A percentile compares a stretch with the other conserved stretches of the same genome.
These are phyloP conservation scores for Colletotrichum sp. DNA, from an alignment of 2,329 filamentous ascomycete genomes.

Conservation along the genomic window DNA sequence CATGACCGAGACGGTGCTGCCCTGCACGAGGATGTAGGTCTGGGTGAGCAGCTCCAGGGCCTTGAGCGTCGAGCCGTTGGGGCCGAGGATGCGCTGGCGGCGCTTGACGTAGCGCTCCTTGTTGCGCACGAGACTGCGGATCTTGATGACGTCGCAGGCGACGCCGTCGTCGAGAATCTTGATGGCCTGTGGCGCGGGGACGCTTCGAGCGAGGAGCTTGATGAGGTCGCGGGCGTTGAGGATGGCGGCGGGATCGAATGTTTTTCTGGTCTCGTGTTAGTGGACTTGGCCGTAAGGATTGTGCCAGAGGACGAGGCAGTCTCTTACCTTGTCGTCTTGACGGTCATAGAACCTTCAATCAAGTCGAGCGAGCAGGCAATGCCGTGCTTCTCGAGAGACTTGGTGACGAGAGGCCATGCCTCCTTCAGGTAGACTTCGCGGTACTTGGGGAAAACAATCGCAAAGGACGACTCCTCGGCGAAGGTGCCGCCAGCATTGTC, in stretches of 20 bases:
- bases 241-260: conserved; percentile 90
- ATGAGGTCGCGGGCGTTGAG: conserved; percentile 94
- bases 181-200: conserved; percentile 90
- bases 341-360: conserved; percentile 95
- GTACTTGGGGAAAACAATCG: conserved; percentile 91
- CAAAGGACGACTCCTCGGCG: conserved; percentile 90
- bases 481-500: conserved; percentile 89
- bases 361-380: conserved; percentile 93
- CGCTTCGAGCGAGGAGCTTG: conserved; percentile 88
- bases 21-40: conserved; percentile 94
- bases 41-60: conserved; percentile 90
- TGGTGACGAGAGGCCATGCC: conserved; percentile 90
- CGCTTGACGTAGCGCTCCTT: conserved; percentile 97
- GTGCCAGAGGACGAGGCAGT: conserved; percentile 30
- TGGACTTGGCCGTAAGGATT: conserved; percentile 48
- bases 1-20: conserved; percentile 93
- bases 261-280: conserved; percentile 60
- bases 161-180: conserved; percentile 93
- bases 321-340: conserved; percentile 85
- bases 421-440: conserved; percentile 93
- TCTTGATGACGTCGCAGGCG: conserved; percentile 96
- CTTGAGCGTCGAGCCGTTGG: conserved; percentile 90
- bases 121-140: conserved; percentile 85
- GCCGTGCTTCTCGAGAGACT: conserved; percentile 83
- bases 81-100: conserved; percentile 89